Evolutionary conservation across 345 rosid species (phyloP).

Genomic region (Garcia nutans): DNA sequence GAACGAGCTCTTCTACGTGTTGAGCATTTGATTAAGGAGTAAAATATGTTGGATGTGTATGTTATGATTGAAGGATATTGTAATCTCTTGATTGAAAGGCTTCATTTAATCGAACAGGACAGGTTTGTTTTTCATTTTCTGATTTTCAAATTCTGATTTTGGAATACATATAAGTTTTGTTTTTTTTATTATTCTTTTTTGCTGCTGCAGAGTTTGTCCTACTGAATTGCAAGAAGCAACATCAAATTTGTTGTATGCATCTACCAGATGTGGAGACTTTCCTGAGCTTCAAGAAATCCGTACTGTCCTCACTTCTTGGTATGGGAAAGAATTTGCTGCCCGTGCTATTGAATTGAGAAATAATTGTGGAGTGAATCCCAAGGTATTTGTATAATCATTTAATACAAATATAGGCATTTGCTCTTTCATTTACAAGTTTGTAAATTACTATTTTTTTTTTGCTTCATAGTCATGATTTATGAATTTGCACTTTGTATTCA

Average conservation of each 20-base stretch:
- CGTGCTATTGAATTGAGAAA: conserved; percentile 72
- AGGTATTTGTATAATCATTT: conserved; percentile 32
- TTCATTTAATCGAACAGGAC: conserved; percentile 59
- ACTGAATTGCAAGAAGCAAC: conserved; percentile 75
- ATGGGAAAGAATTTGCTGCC: conserved; percentile 75
- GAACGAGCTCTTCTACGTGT: conserved; percentile 77
- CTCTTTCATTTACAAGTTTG: no score
- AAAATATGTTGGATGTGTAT: conserved; percentile 63
- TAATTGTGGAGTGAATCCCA: conserved; percentile 64
- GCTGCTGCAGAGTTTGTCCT: conserved; percentile 58
- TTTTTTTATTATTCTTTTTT: not conserved
- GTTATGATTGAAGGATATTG: conserved; percentile 61
- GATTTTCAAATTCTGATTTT: not conserved
- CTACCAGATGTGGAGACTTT: conserved; percentile 84
- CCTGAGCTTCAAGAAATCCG: conserved; percentile 94
- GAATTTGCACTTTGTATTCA: no score
- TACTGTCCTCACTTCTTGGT: conserved; percentile 51
- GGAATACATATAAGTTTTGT: not conserved
- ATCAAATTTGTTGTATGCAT: conserved; percentile 64
- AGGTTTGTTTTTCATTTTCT: conserved; percentile 24
- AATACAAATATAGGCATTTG: no score
- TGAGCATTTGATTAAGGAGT: conserved; percentile 67
- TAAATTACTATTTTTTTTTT: no score
- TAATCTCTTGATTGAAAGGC: conserved; percentile 59
- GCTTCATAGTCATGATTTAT: no score